Evolutionary conservation across 768 basidiomycete species (phyloP), one percentile per base, ranked within the genome.

Genomic region (Terana coerulea): DNA sequence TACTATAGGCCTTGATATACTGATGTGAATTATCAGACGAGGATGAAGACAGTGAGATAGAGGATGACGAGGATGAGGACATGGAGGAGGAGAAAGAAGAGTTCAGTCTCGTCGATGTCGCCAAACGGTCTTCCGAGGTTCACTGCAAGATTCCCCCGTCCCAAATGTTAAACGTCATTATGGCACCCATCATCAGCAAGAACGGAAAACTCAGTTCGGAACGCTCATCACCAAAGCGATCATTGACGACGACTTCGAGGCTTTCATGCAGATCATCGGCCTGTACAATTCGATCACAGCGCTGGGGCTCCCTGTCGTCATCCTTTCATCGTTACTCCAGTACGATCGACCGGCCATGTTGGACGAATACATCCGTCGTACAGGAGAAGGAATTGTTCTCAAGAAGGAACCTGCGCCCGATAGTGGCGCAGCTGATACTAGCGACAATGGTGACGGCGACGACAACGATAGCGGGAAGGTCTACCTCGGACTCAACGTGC

Each of bases 401-500:
- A 17, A 33, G 21, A 17, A 37, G 22, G 47, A 48, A 29, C 40
- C 26, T 19, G 51, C 45, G 25, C 56, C 74, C 12, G 65, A 72
- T 31, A 57, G 75, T 29, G 62, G 64, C 12, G 61, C 34, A 71
- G 73, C 55, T 73, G 75, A 55, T 55, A 64, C 48, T 72, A 22
- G 34, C n/a, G 28, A 29, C 6, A 21, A 46, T 11, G 45, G 21
- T 33, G 41, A 25, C 41, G 28, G 21, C 5, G 45, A 46, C 30
- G 3, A 29, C 8, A 30, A 46, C 45, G 19, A 30, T 19, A n/a
- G n/a, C n/a, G n/a, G n/a, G n/a, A 74, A 59, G 71, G 65, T 59
- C 40, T 85, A 84, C 57, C 75, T 83, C 15, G 82, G 83, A 0
- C 69, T 86, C 35, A 76, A 75, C 49, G 78, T 84, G 19, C 79